Conservation (phyloP, 208 protist species). For the Trypanosoma lewisi region DNA sequence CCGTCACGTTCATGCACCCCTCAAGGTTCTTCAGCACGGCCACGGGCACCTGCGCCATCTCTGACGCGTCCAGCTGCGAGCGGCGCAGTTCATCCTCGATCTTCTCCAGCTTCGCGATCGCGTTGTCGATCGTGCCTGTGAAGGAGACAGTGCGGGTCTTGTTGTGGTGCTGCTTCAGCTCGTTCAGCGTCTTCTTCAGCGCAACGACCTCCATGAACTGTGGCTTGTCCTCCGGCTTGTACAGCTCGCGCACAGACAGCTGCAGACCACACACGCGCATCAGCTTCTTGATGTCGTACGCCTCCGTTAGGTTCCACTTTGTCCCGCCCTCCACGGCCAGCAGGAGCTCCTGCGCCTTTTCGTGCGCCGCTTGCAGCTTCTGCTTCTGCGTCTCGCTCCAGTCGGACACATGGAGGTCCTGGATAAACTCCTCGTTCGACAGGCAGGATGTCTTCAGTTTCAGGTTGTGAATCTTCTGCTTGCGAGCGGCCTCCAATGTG, state of each 20-base stretch:
- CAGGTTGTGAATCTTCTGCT: constrained; percentile 29
- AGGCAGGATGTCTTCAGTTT: constrained; percentile 48
- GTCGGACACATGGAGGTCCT: constrained; percentile 55
- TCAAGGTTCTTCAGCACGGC: constrained; percentile 47
- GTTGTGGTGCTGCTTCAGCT: constrained; percentile 61
- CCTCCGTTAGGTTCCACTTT: constrained; percentile 52
- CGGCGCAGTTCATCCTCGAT: constrained; percentile 55
- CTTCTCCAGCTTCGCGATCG: constrained; percentile 49
- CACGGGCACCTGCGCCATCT: constrained; percentile 48
- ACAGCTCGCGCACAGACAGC: constrained; percentile 50
- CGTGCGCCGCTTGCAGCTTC: constrained; percentile 49
- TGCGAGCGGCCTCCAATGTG: constrained; percentile 42
- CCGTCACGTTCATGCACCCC: constrained; percentile 50
- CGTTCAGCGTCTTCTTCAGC: constrained; percentile 47
- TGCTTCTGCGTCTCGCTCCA: constrained; percentile 59
- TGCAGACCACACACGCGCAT: constrained; percentile 41
- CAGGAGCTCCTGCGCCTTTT: constrained; percentile 45
- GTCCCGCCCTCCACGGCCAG: constrained; percentile 37
- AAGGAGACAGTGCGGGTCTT: constrained; percentile 54
- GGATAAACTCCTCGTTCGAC: constrained; percentile 53
- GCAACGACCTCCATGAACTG: constrained; percentile 51
- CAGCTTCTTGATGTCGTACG: constrained; percentile 30
- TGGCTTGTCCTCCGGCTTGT: constrained; percentile 59
- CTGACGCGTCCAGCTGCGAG: constrained; percentile 51
- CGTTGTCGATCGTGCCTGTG: constrained; percentile 52